Evolutionary conservation across 345 rosid species (phyloP).

Genomic region (Linum trigynum): DNA sequence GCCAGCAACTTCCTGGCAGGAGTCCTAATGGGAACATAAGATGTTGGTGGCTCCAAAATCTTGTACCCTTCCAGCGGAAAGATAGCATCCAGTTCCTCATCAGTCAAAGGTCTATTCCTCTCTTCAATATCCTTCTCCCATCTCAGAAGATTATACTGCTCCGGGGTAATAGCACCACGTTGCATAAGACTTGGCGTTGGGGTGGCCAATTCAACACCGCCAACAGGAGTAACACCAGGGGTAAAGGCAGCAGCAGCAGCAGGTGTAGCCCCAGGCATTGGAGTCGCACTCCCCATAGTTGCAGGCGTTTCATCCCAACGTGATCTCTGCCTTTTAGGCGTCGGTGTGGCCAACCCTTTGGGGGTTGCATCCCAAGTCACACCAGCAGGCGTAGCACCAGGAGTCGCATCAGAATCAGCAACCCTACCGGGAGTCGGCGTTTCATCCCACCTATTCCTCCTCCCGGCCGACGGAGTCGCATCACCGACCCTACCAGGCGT

Average conservation of each 20-base stretch:
- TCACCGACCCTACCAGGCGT: constrained; percentile 73
- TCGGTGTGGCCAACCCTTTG: constrained; percentile 75
- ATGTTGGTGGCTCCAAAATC: constrained; percentile 85
- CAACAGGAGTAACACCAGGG: constrained; percentile 89
- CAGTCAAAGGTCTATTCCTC: constrained; percentile 88
- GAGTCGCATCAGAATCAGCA: constrained; percentile 85
- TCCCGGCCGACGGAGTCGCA: constrained; percentile 63
- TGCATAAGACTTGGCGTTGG: constrained; percentile 73
- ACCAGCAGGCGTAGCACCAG: constrained; percentile 93
- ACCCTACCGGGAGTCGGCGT: constrained; percentile 92
- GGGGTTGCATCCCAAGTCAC: constrained; percentile 93
- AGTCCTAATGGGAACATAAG: constrained; percentile 89
- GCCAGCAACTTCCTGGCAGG: constrained; percentile 82
- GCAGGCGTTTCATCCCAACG: constrained; percentile 99
- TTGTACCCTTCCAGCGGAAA: constrained; percentile 89
- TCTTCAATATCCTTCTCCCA: constrained; percentile 99
- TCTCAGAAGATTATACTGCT: constrained; percentile 77
- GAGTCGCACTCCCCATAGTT: constrained; percentile 94
- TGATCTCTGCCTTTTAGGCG: constrained; percentile 86
- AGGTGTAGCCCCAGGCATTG: constrained; percentile 82
- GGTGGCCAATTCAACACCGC: constrained; percentile 75
- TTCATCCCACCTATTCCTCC: constrained; percentile 97
- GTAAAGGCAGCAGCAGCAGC: constrained; percentile 66
- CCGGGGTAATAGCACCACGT: constrained; percentile 77
- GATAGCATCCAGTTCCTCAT: constrained; percentile 96